Evolutionary conservation across 2,329 filamentous ascomycete genomes (phyloP).

Genomic region (Aspergillus candidus): DNA sequence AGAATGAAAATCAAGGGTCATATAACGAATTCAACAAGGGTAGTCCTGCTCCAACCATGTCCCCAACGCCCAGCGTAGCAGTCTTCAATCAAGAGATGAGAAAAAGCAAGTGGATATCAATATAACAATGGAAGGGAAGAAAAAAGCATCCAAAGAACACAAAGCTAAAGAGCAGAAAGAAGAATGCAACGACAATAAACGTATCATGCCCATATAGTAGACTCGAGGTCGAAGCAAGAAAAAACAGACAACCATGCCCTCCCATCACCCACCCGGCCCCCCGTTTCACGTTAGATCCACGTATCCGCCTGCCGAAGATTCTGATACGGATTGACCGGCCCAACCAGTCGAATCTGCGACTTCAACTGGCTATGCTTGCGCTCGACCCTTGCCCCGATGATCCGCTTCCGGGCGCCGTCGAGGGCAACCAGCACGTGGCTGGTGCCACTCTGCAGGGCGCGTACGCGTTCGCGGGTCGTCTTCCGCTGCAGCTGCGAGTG

Average conservation of each 20-base stretch:
- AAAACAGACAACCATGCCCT: conserved; percentile 4
- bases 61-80: conserved; percentile 9
- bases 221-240: conserved; percentile 1
- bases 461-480: conserved; percentile 21
- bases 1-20: no score
- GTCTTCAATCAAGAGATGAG: background rate
- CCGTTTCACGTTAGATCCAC: conserved; percentile 21
- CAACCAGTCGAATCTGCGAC: conserved; percentile 36
- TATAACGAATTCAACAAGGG: background rate
- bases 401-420: conserved; percentile 29
- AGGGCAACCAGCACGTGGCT: conserved; percentile 24
- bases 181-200: background rate
- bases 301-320: conserved; percentile 20
- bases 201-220: background rate
- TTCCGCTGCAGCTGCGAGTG: conserved; percentile 20
- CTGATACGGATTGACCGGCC: conserved; percentile 30
- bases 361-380: conserved; percentile 34
- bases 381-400: conserved; percentile 29
- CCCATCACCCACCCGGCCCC: background rate
- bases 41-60: background rate
- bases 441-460: conserved; percentile 21
- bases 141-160: background rate
- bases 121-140: conserved; percentile 4
- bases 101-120: conserved; percentile 8
- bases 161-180: background rate